Base-by-base conservation (phyloP, 805 yeast genomes). In the Candida sphagnicola region DNA sequence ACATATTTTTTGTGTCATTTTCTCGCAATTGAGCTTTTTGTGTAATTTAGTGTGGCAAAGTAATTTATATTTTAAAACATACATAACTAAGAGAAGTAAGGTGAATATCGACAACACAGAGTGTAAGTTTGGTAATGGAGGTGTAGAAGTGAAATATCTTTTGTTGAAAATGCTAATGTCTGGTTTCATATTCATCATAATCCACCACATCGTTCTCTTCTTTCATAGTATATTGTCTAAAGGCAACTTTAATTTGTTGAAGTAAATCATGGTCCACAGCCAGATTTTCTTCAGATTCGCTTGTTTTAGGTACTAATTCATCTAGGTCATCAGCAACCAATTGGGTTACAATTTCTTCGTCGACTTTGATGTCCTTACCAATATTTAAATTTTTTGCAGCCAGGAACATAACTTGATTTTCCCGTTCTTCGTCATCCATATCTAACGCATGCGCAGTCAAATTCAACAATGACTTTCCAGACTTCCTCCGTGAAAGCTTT, bases 391-490 rank as follows among this genome's bases (percentile, higher is more conserved):
- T 45, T 24, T 54, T 50, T 3, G 47, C 49, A 11, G 51, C 53
- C 39, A 38, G 40, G 32, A 44, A 38, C 30, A 42, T 46, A 5
- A 42, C 43, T 17, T 50, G 57, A 16, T 39, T 48, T 13, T 42
- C 51, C 6, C 34, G 38, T 38, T 48, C 43, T 24, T 50, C 56
- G 47, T 80, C 90, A 30, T 81, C 86, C 48, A 83, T 62, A 46
- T 83, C 89, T 47, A 84, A 65, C 19, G 83, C 70, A 38, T 80
- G 71, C 18, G 84, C 80, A 1, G 90, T 80, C 48, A 83, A 66
- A 45, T 79, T 81, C 47, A 83, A 70, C 39, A 83, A 62, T 1
- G 90, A 82, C 53, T 80, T 82, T n/a, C 87, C 84, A 21, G 88
- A 80, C 50, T 78, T 77, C 56, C 91, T 78, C 56, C 90, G 73